These are phyloP conservation scores for Rhododendron simsii DNA, from an alignment of 148 eudicot species.

Conservation along the genomic window DNA sequence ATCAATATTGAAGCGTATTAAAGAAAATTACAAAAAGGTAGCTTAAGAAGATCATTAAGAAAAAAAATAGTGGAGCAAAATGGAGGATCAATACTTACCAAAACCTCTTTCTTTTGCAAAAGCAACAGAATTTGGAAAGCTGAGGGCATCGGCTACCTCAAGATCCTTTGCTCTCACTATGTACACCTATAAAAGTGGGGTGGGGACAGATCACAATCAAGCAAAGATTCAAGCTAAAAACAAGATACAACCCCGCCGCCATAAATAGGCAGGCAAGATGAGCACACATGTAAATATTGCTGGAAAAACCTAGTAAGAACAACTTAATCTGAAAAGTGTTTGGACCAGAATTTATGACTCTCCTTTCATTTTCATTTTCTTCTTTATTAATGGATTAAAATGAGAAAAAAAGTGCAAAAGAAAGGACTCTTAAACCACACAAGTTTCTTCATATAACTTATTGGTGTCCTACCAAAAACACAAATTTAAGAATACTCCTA, in stretches of 20 bases:
- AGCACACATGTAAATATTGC: neutral
- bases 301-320: neutral
- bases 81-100: neutral
- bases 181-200: neutral
- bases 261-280: neutral
- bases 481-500: neutral
- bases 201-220: neutral
- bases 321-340: neutral
- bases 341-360: neutral
- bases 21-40: neutral
- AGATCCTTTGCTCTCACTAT: slow-evolving; percentile 2
- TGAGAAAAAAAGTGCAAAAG: neutral
- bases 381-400: neutral
- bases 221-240: neutral
- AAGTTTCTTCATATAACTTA: neutral
- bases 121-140: neutral
- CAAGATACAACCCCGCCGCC: neutral
- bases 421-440: neutral
- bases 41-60: neutral
- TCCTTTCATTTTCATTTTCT: neutral
- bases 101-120: neutral
- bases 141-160: neutral
- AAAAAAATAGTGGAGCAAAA: neutral
- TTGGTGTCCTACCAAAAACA: neutral
- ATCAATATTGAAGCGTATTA: neutral